Conservation (phyloP, 257 asterid genomes). For the Solanum neorickii region DNA sequence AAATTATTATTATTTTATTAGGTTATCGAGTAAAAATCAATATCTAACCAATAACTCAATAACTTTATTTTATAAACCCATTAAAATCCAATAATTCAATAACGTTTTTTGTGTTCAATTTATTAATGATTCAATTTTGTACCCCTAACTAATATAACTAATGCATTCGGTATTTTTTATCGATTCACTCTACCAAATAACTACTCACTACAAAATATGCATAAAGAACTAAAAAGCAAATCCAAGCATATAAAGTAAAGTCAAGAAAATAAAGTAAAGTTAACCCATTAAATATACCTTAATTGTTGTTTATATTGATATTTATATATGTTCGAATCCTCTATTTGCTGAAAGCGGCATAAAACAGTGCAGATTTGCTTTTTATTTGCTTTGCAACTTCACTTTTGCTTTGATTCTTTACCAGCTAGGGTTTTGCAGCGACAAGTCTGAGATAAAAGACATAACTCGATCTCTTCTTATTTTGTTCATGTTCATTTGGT, state of each 20-base stretch:
- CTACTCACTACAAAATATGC: neutral
- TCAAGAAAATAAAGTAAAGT: neutral
- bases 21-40: too few species aligned
- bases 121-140: too few species aligned
- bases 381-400: neutral
- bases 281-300: neutral
- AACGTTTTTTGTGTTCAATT: too few species aligned
- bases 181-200: neutral
- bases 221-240: neutral
- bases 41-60: too few species aligned
- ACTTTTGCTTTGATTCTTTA: neutral
- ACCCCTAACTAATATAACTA: neutral
- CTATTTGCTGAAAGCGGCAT: neutral
- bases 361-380: neutral
- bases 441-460: neutral
- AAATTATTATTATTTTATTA: too few species aligned
- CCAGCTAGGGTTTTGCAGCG: neutral
- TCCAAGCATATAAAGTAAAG: neutral
- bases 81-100: too few species aligned
- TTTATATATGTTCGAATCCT: neutral
- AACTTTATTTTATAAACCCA: too few species aligned
- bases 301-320: neutral
- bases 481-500: neutral
- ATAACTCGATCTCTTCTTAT: neutral
- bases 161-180: neutral